Conservation (phyloP, 2,329 filamentous ascomycete genomes). For the Teratosphaeria zuluensis region DNA sequence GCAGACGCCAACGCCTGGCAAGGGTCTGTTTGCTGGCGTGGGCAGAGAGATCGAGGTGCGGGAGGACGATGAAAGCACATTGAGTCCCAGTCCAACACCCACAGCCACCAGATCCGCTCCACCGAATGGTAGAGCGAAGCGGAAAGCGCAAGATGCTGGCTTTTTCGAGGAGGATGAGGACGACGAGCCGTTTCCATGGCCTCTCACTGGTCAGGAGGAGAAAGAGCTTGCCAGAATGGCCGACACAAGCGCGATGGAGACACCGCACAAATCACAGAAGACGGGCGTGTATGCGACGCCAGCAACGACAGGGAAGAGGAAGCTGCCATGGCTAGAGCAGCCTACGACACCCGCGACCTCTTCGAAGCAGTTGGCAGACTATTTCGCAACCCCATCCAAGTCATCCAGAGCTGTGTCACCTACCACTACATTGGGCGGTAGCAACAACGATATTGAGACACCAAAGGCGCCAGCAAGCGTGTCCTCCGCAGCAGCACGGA, state of each 20-base stretch:
- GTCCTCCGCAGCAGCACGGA: neutral
- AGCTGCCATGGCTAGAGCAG: conserved; percentile 31
- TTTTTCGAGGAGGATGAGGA: conserved; percentile 17
- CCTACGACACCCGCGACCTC: conserved; percentile 12
- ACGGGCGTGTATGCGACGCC: conserved; percentile 31
- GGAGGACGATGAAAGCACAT: conserved; percentile 3
- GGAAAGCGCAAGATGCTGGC: conserved; percentile 16
- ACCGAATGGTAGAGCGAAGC: conserved; percentile 19
- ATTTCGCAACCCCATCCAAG: conserved; percentile 19
- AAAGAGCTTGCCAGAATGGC: conserved; percentile 22
- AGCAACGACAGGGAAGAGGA: conserved; percentile 19
- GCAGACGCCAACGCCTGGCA: neutral
- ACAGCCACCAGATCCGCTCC: neutral
- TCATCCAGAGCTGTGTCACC: neutral
- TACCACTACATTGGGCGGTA: neutral
- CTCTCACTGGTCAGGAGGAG: conserved; percentile 24
- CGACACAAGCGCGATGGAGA: conserved; percentile 16
- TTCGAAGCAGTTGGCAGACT: conserved; percentile 12
- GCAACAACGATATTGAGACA: conserved; percentile 7
- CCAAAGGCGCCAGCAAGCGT: neutral
- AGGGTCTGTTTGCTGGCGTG: conserved; percentile 1
- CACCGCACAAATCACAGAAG: conserved; percentile 32
- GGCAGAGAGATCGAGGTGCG: neutral
- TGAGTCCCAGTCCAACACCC: neutral
- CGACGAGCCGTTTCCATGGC: conserved; percentile 25